Conservation (phyloP, 805 yeast species). For the Nematodospora valgi region DNA sequence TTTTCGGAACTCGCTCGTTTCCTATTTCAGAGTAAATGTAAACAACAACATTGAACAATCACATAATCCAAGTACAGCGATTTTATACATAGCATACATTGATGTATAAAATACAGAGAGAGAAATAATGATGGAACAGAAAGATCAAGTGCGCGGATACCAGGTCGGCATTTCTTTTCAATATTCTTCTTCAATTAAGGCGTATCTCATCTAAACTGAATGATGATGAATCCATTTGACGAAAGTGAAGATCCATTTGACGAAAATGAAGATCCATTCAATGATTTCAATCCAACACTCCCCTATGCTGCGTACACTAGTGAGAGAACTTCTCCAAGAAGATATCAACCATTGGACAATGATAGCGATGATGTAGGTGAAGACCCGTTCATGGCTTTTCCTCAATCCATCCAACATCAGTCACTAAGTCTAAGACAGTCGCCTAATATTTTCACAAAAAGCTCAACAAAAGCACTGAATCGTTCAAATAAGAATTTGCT, state of each 20-base stretch:
- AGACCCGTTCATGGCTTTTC: conserved; percentile 27
- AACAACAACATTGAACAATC: no score
- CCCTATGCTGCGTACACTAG: conserved; percentile 40
- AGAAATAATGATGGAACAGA: no score
- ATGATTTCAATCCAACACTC: conserved; percentile 22
- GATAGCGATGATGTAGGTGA: conserved; percentile 19
- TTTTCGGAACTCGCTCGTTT: no score
- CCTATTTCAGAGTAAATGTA: no score
- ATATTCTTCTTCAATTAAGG: no score
- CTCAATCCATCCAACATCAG: conserved; percentile 12
- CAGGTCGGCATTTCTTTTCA: no score
- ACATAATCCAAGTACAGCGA: no score
- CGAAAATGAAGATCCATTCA: conserved; percentile 24
- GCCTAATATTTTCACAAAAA: conserved; percentile 43
- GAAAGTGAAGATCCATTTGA: conserved; percentile 19
- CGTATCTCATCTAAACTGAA: no score
- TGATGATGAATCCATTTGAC: conserved; percentile 31
- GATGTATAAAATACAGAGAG: no score
- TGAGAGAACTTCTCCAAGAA: conserved; percentile 35
- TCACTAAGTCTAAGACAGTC: conserved; percentile 26
- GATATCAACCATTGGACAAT: conserved; percentile 23
- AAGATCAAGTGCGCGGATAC: no score
- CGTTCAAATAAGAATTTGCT: conserved; percentile 16
- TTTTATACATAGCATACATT: no score
- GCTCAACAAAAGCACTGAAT: conserved; percentile 21